Percentiles rank a stretch among this genome's conserved stretches.
Evolutionary conservation across 257 asterid genomes (phyloP).

Genomic region (Jacaranda mimosifolia): DNA sequence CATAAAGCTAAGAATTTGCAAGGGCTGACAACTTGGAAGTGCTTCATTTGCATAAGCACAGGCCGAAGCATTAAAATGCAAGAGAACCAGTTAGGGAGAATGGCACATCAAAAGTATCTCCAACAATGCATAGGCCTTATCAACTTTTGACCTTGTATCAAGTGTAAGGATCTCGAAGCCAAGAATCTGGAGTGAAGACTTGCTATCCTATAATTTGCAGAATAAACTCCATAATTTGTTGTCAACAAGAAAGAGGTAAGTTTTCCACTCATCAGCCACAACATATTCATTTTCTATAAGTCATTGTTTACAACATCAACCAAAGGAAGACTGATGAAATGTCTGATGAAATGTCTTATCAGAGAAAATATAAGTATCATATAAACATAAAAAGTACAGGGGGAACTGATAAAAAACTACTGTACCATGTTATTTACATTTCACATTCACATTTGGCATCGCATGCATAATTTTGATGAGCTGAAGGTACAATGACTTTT

Average conservation of each 20-base stretch:
- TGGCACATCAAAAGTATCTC: conserved; percentile 25
- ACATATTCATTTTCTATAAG: conserved; percentile 86
- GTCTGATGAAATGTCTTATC: conserved; percentile 17
- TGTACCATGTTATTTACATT: not conserved
- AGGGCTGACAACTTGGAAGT: no score
- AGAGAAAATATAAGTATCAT: not conserved
- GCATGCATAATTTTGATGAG: conserved; percentile 15
- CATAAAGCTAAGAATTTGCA: no score
- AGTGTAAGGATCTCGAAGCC: conserved; percentile 62
- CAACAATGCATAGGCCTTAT: conserved; percentile 18
- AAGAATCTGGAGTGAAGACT: conserved; percentile 75
- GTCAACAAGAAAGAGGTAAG: no score
- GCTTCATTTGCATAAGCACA: no score
- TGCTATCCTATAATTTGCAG: not conserved
- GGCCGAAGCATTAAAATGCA: not conserved
- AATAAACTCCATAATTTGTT: no score
- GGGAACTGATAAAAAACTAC: not conserved
- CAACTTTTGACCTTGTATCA: conserved; percentile 27
- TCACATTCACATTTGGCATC: conserved; percentile 1
- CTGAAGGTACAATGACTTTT: conserved; percentile 16
- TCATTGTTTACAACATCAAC: conserved; percentile 34
- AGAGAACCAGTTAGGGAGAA: conserved; percentile 25
- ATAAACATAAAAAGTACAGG: not conserved
- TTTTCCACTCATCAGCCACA: conserved; percentile 93
- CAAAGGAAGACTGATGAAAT: conserved; percentile 27